A percentile compares a stretch with the other conserved stretches of the same genome.
Evolutionary conservation across 2,329 filamentous ascomycete genomes (phyloP).

Genomic region (Trichophyton rubrum): DNA sequence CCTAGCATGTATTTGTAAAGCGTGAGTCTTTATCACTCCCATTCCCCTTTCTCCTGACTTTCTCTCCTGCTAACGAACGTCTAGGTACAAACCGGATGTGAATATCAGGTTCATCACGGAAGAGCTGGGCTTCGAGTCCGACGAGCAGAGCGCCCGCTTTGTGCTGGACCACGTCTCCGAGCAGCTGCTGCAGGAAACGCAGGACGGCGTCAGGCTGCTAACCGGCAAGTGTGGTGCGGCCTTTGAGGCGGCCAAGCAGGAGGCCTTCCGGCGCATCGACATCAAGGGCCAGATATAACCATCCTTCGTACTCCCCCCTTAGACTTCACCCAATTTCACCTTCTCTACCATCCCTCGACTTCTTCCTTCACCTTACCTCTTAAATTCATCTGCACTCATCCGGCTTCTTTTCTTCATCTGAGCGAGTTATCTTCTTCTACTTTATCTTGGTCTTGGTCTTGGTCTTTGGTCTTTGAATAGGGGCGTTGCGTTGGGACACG

Average conservation of each 20-base stretch:
- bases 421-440: too few relatives aligned
- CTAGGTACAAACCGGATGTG: conserved; percentile 82
- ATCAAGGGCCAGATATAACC: conserved; percentile 82
- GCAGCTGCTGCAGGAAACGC: conserved; percentile 62
- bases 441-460: too few relatives aligned
- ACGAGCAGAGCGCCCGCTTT: conserved; percentile 82
- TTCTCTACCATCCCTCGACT: conserved; percentile 8
- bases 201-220: conserved; percentile 59
- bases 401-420: background rate
- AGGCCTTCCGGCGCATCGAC: conserved; percentile 77
- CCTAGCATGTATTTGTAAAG: conserved; percentile 83
- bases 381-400: background rate
- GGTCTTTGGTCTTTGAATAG: too few relatives aligned
- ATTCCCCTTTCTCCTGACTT: background rate
- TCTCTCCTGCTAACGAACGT: conserved; percentile 34
- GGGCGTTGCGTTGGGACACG: too few relatives aligned
- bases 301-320: background rate
- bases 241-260: conserved; percentile 61
- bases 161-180: conserved; percentile 69
- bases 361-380: background rate
- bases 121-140: conserved; percentile 89
- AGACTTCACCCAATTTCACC: background rate
- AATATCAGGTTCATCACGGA: conserved; percentile 85
- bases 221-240: conserved; percentile 58
- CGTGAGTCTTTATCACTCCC: conserved; percentile 50